Evolutionary conservation across 805 yeast genomes (phyloP).

Genomic region (Pichia ethanolica): DNA sequence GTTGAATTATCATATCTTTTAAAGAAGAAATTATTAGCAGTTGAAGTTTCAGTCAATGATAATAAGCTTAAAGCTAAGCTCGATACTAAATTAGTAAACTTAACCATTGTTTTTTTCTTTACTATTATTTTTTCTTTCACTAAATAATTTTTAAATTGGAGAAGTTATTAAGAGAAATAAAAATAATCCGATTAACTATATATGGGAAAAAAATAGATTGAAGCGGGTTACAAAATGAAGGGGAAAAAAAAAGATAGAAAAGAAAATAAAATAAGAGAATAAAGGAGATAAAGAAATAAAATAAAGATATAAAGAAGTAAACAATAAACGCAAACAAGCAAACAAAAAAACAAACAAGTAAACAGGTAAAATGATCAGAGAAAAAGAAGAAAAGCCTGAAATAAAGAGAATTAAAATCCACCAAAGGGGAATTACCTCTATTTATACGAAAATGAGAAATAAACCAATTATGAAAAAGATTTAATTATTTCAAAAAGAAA

Average conservation of each 20-base stretch:
- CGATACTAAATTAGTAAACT: conserved; percentile 2
- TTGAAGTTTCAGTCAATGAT: neutral
- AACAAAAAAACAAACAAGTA: too few relatives aligned
- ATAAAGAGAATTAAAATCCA: too few relatives aligned
- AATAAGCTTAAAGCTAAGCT: neutral
- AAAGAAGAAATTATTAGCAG: neutral
- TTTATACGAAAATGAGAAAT: too few relatives aligned
- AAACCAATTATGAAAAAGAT: too few relatives aligned
- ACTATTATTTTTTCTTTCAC: neutral
- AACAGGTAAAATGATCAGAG: too few relatives aligned
- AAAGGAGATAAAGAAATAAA: neutral
- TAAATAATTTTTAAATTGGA: neutral
- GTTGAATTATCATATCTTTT: conserved; percentile 5
- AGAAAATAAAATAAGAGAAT: neutral
- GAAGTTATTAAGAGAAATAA: neutral
- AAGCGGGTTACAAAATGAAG: conserved; percentile 5
- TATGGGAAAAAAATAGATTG: conserved; percentile 4
- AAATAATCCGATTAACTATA: neutral
- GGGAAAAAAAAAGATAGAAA: neutral
- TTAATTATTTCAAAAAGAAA: too few relatives aligned
- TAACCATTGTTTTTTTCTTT: conserved; percentile 4
- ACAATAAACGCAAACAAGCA: too few relatives aligned
- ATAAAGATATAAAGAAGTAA: neutral
- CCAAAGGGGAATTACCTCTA: too few relatives aligned
- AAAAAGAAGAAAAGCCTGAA: too few relatives aligned